phyloP scores from a whole-genome alignment of 2,329 filamentous ascomycete species.

The Aspergillus neotritici region DNA sequence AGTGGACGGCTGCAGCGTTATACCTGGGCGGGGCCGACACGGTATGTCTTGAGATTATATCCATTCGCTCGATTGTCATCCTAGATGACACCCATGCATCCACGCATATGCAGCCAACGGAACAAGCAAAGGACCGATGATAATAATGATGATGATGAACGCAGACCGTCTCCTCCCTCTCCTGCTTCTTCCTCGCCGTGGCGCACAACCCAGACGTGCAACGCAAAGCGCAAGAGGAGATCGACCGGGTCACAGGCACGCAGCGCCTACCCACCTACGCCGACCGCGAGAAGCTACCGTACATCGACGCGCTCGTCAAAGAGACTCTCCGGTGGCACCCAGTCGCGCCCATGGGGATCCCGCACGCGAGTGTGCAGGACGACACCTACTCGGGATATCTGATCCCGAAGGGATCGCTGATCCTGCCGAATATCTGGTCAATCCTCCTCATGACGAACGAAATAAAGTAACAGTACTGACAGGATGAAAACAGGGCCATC shows the following conservation, averaged over 20 bases:
- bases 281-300: slow-evolving; percentile 35
- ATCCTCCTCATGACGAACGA: not conserved
- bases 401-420: slow-evolving; percentile 33
- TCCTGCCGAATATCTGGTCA: slow-evolving; percentile 37
- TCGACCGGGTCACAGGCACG: slow-evolving; percentile 36
- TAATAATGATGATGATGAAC: slow-evolving; percentile 1
- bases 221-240: slow-evolving; percentile 44
- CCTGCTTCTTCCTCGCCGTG: slow-evolving; percentile 49
- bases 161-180: slow-evolving; percentile 41
- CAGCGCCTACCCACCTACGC: slow-evolving; percentile 30
- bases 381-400: slow-evolving; percentile 20
- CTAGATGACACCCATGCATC: too few relatives aligned
- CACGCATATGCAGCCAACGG: not conserved
- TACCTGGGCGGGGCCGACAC: slow-evolving; percentile 41
- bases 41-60: slow-evolving; percentile 12
- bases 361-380: slow-evolving; percentile 24
- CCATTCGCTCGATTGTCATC: too few relatives aligned
- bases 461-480: too few relatives aligned
- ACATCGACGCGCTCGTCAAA: slow-evolving; percentile 36
- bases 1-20: slow-evolving; percentile 33
- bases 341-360: slow-evolving; percentile 28
- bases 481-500: slow-evolving; percentile 31
- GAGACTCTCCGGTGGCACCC: slow-evolving; percentile 35
- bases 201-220: slow-evolving; percentile 48
- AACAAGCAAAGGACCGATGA: too few relatives aligned